Percentiles rank a stretch among this genome's conserved stretches.
These are phyloP conservation scores for Jacaranda mimosifolia DNA, from an alignment of 257 asterid genomes.

Conservation along the genomic window DNA sequence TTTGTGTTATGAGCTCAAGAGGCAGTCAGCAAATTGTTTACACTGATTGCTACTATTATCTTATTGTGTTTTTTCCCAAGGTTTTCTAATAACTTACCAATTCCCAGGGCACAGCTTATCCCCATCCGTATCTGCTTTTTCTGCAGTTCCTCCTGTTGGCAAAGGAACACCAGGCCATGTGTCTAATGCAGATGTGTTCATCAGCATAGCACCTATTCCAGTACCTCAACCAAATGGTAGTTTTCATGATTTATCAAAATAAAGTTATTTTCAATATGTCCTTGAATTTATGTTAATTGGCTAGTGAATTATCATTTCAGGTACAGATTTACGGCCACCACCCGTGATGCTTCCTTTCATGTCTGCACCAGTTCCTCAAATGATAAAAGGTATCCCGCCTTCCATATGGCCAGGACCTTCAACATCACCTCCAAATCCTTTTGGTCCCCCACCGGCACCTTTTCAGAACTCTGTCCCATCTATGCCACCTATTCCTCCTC, in stretches of 20 bases:
- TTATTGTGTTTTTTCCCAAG: neutral
- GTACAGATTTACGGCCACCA: constrained; percentile 50
- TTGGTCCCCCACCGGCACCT: constrained; percentile 49
- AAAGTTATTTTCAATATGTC: neutral
- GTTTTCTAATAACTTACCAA: constrained; percentile 7
- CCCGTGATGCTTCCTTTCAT: constrained; percentile 46
- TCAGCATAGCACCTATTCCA: constrained; percentile 50
- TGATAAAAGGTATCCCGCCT: constrained; percentile 40
- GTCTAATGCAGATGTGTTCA: constrained; percentile 36
- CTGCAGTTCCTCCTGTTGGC: constrained; percentile 46
- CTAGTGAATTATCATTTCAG: constrained; percentile 47
- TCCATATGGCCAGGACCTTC: constrained; percentile 50
- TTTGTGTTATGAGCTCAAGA: neutral
- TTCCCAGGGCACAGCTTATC: constrained; percentile 40
- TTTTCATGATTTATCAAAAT: constrained; percentile 9
- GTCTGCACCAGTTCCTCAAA: constrained; percentile 51
- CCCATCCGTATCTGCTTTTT: constrained; percentile 38
- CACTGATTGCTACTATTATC: neutral
- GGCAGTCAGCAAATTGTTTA: constrained; percentile 1
- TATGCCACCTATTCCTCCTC: constrained; percentile 56
- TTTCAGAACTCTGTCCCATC: constrained; percentile 38
- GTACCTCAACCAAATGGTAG: constrained; percentile 57
- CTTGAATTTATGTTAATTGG: constrained; percentile 24
- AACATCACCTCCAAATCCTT: constrained; percentile 46
- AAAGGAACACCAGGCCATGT: constrained; percentile 46